Evolutionary conservation across 2,329 filamentous ascomycete genomes (phyloP), one percentile per base, ranked within the genome.

Genomic region (Xylaria sp.): DNA sequence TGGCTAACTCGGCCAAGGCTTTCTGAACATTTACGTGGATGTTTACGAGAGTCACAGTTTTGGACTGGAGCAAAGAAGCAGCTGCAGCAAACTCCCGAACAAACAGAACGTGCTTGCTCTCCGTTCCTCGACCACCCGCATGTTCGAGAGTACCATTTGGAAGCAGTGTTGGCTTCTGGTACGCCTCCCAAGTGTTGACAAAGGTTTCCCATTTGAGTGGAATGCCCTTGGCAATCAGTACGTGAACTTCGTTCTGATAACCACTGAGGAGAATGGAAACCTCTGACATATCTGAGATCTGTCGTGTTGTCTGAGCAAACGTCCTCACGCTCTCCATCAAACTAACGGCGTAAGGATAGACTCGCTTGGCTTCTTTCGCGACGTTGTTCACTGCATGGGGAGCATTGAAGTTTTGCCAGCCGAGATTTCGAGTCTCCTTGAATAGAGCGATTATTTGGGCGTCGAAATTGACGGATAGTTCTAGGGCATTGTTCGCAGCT

Each of bases 261-360:
- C 95, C 94, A 77, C 93, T 94, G 28, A 99, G 86, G 25, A 99
- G 85, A 58, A 97, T 91, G 0, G 94, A 90, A 67, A 98, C 94
- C 73, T 95, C 92, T 12, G 91, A 88, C 93, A 99, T 95, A 64
- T 92, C 89, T 20, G 89, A 86, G 69, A 99, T 97, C 60, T 92
- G 90, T 37, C 94, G 90, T 74, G 92, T 91, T 0, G 94, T 98
- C 81, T 98, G 95, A 1, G 94, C 89, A 72, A 97, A 91, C 0
- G 94, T 98, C 68, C 94, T 89, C n/a, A 98, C 94, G 76, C 94
- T 98, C 82, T 99, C 96, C 94, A 99, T 99, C 74, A 99, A 83
- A 78, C 94, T 98, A 73, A 99, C 94, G 28, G 97, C 96, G 77
- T 97, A 99, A 0, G 96, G 96, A 76, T 99, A 99, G 3, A 99